These are phyloP conservation scores for Craspedostauros australis DNA, from an alignment of 108 stramenopile genomes.

Conservation along the genomic window DNA sequence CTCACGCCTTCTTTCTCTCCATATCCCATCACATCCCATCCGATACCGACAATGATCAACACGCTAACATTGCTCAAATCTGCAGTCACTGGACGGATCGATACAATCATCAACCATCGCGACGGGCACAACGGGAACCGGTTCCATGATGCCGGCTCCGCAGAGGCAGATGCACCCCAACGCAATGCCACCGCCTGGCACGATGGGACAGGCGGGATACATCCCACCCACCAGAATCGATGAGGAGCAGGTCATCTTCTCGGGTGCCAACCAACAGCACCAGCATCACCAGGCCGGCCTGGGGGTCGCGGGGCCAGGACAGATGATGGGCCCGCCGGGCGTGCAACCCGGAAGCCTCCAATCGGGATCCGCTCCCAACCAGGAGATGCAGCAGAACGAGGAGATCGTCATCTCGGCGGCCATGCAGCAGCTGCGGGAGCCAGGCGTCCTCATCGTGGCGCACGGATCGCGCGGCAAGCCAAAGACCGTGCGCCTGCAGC, in stretches of 20 bases:
- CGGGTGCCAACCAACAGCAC: constrained; percentile 7
- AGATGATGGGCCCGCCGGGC: constrained; percentile 71
- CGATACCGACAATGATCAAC: too few relatives aligned
- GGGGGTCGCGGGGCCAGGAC: constrained; percentile 73
- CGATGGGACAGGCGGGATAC: too few relatives aligned
- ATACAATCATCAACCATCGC: too few relatives aligned
- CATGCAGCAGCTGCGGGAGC: constrained; percentile 82
- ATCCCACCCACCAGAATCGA: too few relatives aligned
- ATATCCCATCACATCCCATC: too few relatives aligned
- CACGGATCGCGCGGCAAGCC: constrained; percentile 80
- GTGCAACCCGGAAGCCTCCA: constrained; percentile 77
- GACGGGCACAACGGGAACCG: too few relatives aligned
- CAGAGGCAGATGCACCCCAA: too few relatives aligned
- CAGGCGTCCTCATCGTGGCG: constrained; percentile 73
- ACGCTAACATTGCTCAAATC: too few relatives aligned
- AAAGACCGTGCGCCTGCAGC: constrained; percentile 71
- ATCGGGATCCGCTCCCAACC: constrained; percentile 21
- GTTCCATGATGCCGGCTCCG: too few relatives aligned
- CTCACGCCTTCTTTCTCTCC: too few relatives aligned
- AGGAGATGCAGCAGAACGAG: constrained; percentile 47
- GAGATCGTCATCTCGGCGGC: constrained; percentile 74
- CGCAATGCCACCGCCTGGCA: too few relatives aligned
- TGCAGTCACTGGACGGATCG: too few relatives aligned
- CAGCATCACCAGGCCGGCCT: constrained; percentile 60
- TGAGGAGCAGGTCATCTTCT: constrained; percentile 31